Conservation (phyloP, 495 filamentous ascomycete species). For the Bathelium albidoporum region DNA sequence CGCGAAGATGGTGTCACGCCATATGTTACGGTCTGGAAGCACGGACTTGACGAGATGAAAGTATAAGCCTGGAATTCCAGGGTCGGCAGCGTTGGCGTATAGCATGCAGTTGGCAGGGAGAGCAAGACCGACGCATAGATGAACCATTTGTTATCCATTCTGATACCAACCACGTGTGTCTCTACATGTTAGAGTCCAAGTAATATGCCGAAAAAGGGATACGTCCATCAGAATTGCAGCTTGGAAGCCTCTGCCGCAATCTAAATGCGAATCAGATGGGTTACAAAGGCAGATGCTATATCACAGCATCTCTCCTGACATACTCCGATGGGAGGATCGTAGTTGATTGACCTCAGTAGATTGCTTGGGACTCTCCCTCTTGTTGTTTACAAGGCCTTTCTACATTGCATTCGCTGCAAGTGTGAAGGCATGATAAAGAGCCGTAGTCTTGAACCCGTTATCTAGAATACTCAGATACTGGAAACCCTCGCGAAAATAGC, state of each 20-base stretch:
- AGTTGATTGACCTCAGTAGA: too few relatives aligned
- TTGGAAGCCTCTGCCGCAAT: too few relatives aligned
- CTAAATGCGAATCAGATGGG: too few relatives aligned
- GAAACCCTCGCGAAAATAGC: background rate
- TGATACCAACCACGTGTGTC: background rate
- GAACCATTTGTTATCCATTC: background rate
- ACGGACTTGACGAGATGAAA: constrained; percentile 83
- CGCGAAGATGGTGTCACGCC: constrained; percentile 91
- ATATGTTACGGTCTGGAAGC: constrained; percentile 87
- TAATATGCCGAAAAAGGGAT: background rate
- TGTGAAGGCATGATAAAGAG: too few relatives aligned
- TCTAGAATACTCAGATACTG: too few relatives aligned
- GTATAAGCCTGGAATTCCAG: constrained; percentile 49
- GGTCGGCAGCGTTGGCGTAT: background rate
- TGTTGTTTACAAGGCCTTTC: too few relatives aligned
- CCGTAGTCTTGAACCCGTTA: too few relatives aligned
- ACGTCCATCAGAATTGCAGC: background rate
- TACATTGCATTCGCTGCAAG: too few relatives aligned
- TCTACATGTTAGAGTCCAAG: background rate
- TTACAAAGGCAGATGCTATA: too few relatives aligned
- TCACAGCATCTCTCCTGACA: too few relatives aligned
- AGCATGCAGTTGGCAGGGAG: background rate
- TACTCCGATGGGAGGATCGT: too few relatives aligned
- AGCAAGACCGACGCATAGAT: background rate
- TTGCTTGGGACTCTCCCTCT: too few relatives aligned